Conservation (phyloP, 768 basidiomycete genomes). For the Russula sp. region DNA sequence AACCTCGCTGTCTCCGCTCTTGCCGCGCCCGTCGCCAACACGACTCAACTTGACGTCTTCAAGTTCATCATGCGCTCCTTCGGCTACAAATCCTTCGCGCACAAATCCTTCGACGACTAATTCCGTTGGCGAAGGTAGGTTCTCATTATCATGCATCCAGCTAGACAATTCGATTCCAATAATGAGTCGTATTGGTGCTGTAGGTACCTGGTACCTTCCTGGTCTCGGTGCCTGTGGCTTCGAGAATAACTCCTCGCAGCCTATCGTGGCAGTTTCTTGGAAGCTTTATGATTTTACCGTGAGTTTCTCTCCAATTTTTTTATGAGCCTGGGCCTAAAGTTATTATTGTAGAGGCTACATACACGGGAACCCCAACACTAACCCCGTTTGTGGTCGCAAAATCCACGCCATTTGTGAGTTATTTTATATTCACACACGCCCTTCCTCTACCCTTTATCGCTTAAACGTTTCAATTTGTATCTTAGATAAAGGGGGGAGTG, state of each 20-base stretch:
- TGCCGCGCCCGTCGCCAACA: neutral
- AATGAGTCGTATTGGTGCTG: no score
- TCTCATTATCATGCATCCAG: slow-evolving; percentile 14
- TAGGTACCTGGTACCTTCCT: slow-evolving; percentile 55
- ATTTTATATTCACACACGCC: slow-evolving; percentile 12
- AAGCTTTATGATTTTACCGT: slow-evolving; percentile 63
- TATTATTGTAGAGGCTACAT: slow-evolving; percentile 47
- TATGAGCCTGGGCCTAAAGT: neutral
- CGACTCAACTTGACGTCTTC: neutral
- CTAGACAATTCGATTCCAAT: slow-evolving; percentile 8
- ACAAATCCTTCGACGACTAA: no score
- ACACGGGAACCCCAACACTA: slow-evolving; percentile 64
- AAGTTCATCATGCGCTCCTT: no score
- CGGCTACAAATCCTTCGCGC: no score
- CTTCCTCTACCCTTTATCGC: slow-evolving; percentile 18
- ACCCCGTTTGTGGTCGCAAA: slow-evolving; percentile 63
- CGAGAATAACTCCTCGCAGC: slow-evolving; percentile 49
- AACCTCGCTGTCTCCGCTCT: slow-evolving; percentile 35
- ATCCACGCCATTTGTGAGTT: slow-evolving; percentile 50
- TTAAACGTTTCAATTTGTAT: slow-evolving; percentile 13
- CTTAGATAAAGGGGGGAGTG: slow-evolving; percentile 50
- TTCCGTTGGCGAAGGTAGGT: slow-evolving; percentile 49
- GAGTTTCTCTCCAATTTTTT: slow-evolving; percentile 32
- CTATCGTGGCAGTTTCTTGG: slow-evolving; percentile 58
- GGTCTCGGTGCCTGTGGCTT: slow-evolving; percentile 67